A percentile compares a stretch with the other conserved stretches of the same genome.
phyloP scores from a whole-genome alignment of 2,329 filamentous ascomycete genomes.

The Chrysosporium keratinophilum region DNA sequence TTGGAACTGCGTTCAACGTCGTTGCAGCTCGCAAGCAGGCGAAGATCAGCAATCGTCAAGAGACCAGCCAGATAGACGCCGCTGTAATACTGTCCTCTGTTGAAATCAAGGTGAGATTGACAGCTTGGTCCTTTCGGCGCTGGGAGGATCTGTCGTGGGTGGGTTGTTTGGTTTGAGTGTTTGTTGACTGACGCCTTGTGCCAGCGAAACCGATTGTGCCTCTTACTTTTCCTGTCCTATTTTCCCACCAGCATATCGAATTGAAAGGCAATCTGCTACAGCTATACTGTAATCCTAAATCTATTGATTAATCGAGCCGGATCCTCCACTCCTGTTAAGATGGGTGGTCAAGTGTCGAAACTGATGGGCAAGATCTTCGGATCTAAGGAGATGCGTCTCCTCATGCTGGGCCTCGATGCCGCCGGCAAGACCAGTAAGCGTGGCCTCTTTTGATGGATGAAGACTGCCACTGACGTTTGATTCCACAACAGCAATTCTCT shows the following conservation, averaged over 20 bases:
- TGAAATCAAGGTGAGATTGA: background rate
- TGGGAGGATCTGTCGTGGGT: background rate
- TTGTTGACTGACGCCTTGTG: background rate
- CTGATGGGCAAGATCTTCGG: constrained; percentile 98
- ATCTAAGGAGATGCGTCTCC: constrained; percentile 95
- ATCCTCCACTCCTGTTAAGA: constrained; percentile 37
- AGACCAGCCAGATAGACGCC: background rate
- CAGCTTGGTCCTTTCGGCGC: background rate
- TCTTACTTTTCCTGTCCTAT: background rate
- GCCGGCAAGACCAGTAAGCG: constrained; percentile 81
- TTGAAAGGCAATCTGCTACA: background rate
- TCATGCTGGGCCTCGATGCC: constrained; percentile 96
- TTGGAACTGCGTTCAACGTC: too few species aligned
- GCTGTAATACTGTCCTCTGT: background rate
- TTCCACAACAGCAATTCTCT: constrained; percentile 62
- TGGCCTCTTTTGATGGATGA: background rate
- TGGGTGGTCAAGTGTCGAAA: constrained; percentile 91
- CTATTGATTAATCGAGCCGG: background rate
- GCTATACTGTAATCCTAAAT: background rate
- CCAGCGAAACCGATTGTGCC: background rate
- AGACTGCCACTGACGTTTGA: background rate
- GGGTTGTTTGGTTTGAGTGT: background rate
- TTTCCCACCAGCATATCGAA: background rate
- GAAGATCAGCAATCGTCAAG: background rate
- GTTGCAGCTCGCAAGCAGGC: background rate